A percentile compares a stretch with the other conserved stretches of the same genome.
These are phyloP conservation scores for Phialocephala sp. DNA, from an alignment of 2,329 filamentous ascomycete species.

Conservation along the genomic window DNA sequence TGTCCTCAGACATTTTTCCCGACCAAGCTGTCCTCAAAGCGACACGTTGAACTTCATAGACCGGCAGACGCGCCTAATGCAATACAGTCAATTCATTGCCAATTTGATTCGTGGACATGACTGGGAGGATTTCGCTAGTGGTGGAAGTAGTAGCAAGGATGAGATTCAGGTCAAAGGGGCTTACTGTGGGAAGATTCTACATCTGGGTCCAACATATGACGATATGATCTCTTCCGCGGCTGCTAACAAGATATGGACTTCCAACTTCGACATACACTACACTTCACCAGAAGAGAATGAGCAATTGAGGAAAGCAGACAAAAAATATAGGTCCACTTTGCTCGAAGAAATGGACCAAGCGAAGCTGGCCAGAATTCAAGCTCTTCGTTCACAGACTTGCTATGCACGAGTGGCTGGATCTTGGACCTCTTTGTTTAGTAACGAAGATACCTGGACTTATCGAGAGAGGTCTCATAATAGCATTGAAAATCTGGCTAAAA, in stretches of 20 bases:
- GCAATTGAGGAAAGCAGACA: not conserved
- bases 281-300: not conserved
- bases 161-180: not conserved
- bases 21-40: not conserved
- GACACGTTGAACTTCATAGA: not conserved
- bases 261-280: not conserved
- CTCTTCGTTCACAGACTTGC: not conserved
- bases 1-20: not conserved
- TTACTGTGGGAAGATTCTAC: not conserved
- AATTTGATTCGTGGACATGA: not conserved
- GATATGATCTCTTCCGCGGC: not conserved
- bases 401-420: not conserved
- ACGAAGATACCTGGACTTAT: not conserved
- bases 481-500: not conserved
- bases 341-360: not conserved
- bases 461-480: not conserved
- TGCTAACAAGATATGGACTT: conserved; percentile 5
- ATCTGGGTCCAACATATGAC: conserved; percentile 15
- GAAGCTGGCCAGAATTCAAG: not conserved
- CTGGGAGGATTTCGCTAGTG: not conserved
- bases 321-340: not conserved
- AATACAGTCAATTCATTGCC: conserved; percentile 1
- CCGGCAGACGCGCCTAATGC: not conserved
- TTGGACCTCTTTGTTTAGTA: not conserved
- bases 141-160: not conserved